A percentile compares a stretch with the other conserved stretches of the same genome.
These are phyloP conservation scores for Podospora pseudocomata DNA, from an alignment of 495 filamentous ascomycete species.

Conservation along the genomic window DNA sequence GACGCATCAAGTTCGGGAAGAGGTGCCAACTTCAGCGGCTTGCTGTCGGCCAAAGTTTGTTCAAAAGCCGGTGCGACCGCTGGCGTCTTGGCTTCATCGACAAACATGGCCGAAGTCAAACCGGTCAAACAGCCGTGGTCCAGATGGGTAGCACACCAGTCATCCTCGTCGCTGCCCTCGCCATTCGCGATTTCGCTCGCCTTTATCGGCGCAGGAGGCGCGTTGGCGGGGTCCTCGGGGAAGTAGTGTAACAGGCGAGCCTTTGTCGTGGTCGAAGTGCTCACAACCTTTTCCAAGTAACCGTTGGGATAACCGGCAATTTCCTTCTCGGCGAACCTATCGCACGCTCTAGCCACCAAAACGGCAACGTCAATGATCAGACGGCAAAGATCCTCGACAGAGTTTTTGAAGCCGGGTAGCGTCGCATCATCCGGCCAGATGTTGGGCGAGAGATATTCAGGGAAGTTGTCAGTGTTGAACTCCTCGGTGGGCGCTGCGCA, in stretches of 20 bases:
- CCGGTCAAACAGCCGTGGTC: constrained; percentile 94
- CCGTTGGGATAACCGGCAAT: constrained; percentile 69
- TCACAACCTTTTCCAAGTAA: constrained; percentile 84
- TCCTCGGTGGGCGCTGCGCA: constrained; percentile 56
- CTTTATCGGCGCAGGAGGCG: constrained; percentile 16
- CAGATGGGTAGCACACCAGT: constrained; percentile 94
- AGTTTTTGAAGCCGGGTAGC: constrained; percentile 68
- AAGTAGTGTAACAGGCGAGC: constrained; percentile 94
- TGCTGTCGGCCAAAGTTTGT: constrained; percentile 13
- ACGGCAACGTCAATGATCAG: constrained; percentile 86
- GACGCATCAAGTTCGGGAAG: constrained; percentile 67
- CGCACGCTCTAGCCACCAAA: constrained; percentile 82
- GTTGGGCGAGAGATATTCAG: constrained; percentile 62
- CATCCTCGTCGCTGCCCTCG: constrained; percentile 61
- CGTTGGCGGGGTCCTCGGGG: constrained; percentile 47
- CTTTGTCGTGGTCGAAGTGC: constrained; percentile 82
- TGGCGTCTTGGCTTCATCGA: constrained; percentile 65
- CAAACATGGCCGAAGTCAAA: constrained; percentile 91
- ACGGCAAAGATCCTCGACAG: constrained; percentile 71
- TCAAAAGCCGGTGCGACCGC: constrained; percentile 32
- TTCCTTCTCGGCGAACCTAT: constrained; percentile 74
- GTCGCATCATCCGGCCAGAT: constrained; percentile 71
- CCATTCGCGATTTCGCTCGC: constrained; percentile 26
- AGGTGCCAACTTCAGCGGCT: constrained; percentile 37
- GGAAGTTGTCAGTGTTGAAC: constrained; percentile 57